Base-by-base conservation (phyloP, 2,329 filamentous ascomycete genomes). In the Fusarium sp. region DNA sequence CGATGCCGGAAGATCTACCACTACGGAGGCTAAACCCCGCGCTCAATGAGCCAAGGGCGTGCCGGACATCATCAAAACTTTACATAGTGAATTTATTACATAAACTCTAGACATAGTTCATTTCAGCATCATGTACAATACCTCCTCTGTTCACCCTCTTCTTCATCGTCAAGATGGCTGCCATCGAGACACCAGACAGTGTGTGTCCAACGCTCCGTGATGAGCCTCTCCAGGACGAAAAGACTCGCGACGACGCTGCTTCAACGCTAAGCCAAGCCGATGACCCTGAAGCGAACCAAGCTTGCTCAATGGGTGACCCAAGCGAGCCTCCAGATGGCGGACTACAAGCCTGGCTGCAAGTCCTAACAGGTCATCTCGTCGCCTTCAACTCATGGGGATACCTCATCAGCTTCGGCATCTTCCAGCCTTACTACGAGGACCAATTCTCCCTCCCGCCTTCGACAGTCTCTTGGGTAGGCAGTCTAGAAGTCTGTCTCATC, bases 391-490 rank as follows among this genome's bases (percentile, higher is more conserved):
- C 78, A 1, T 82, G 79, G 78, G 81, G 81, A 5, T 80, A 79
- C 53, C 74, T 79, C 34, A 81, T 78, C 53, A 78, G 79, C 55
- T 83, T 80, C 63, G 80, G 73, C 58, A 81, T 76, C 71, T 83
- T 75, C 71, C 81, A 75, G 67, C 78, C 80, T 3, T 78, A 81
- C 68, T 84, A 85, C 64, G 71, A 75, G 6, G 45, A 72, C 0
- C 64, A 69, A 22, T 76, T 83, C 15, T 59, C 72, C 1, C 72
- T 76, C 3, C 73, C 77, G 6, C 68, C 79, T 1, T 80, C 81
- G 4, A 75, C 78, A 15, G 78, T 86, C 22, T 81, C 84, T 2
- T 86, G 84, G 84, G 81, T 86, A 18, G 84, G 84, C 5, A 83
- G 83, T 17, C 66, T 86, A 1, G 82, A 86, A 62, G 77, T 81